These are phyloP conservation scores for Phragmites australis DNA, from an alignment of 176 grass and related monocot genomes.

Conservation along the genomic window DNA sequence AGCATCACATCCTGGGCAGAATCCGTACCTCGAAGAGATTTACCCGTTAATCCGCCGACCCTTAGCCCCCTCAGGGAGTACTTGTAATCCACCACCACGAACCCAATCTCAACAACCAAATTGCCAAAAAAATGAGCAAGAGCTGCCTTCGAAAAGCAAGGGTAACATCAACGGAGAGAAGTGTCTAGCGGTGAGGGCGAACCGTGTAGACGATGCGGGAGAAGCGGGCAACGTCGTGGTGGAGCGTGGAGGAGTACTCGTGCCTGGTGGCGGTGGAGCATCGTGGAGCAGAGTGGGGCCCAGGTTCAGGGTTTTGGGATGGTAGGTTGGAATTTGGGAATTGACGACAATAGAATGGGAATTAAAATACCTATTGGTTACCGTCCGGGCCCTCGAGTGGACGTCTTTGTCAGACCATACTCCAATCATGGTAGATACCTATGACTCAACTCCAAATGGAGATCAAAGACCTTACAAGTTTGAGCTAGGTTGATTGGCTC, in stretches of 20 bases:
- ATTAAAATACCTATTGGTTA: too few relatives aligned
- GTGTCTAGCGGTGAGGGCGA: not conserved
- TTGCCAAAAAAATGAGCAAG: not conserved
- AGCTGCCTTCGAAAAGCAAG: not conserved
- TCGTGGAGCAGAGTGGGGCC: not conserved
- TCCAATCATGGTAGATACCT: too few relatives aligned
- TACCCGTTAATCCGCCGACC: conserved; percentile 53
- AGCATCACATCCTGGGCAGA: not conserved
- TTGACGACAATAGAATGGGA: too few relatives aligned
- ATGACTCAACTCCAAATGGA: too few relatives aligned
- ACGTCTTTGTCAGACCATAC: too few relatives aligned
- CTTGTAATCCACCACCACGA: conserved; percentile 79
- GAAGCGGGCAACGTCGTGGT: conserved; percentile 69
- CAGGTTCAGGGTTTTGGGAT: not conserved
- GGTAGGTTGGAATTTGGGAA: not conserved
- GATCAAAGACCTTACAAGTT: too few relatives aligned
- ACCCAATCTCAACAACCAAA: conserved; percentile 60
- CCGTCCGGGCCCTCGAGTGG: too few relatives aligned
- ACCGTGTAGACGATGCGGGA: conserved; percentile 80
- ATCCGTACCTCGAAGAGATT: conserved; percentile 76
- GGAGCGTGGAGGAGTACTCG: conserved; percentile 45
- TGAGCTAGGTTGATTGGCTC: too few relatives aligned
- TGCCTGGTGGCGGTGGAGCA: conserved; percentile 36
- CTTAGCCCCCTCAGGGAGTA: conserved; percentile 56
- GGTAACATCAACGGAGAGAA: not conserved